These are phyloP conservation scores for Hygrocybe punicea DNA, from an alignment of 768 basidiomycete genomes.

Conservation along the genomic window DNA sequence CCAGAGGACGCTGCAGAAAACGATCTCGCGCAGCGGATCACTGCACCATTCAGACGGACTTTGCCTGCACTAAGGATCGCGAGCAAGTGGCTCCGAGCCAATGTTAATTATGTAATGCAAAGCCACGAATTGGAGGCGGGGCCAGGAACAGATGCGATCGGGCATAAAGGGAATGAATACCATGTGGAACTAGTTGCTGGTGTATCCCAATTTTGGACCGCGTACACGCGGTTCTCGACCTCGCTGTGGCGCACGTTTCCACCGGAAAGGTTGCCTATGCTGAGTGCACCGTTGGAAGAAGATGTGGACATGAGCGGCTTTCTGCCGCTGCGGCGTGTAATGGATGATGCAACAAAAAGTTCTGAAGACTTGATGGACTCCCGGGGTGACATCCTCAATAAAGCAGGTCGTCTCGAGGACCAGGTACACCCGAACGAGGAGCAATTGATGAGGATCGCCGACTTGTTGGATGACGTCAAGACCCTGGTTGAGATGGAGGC, in stretches of 20 bases:
- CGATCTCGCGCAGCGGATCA: constrained; percentile 77
- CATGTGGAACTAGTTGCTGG: constrained; percentile 37
- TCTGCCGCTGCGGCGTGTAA: constrained; percentile 66
- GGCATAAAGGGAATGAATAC: constrained; percentile 24
- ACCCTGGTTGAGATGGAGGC: constrained; percentile 56
- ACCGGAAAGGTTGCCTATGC: constrained; percentile 49
- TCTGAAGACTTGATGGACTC: constrained; percentile 13
- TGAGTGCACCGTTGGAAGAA: constrained; percentile 74
- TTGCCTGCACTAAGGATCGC: constrained; percentile 84
- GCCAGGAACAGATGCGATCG: constrained; percentile 5
- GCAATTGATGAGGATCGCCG: constrained; percentile 89
- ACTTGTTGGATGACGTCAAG: constrained; percentile 72
- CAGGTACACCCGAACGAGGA: constrained; percentile 87
- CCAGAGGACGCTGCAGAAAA: constrained; percentile 52
- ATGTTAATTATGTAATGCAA: constrained; percentile 63
- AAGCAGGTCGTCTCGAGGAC: constrained; percentile 26
- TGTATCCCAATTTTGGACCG: constrained; percentile 60
- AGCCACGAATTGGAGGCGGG: constrained; percentile 28
- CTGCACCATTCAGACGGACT: constrained; percentile 79
- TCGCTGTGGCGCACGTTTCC: constrained; percentile 70
- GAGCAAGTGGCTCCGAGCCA: constrained; percentile 83
- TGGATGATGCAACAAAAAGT: constrained; percentile 36
- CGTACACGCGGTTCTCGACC: constrained; percentile 64
- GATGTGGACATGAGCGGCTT: constrained; percentile 89
- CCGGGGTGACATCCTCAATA: constrained; percentile 22